Evolutionary conservation across 768 basidiomycete genomes (phyloP).

Genomic region (Boletus rufocinnamomeus): DNA sequence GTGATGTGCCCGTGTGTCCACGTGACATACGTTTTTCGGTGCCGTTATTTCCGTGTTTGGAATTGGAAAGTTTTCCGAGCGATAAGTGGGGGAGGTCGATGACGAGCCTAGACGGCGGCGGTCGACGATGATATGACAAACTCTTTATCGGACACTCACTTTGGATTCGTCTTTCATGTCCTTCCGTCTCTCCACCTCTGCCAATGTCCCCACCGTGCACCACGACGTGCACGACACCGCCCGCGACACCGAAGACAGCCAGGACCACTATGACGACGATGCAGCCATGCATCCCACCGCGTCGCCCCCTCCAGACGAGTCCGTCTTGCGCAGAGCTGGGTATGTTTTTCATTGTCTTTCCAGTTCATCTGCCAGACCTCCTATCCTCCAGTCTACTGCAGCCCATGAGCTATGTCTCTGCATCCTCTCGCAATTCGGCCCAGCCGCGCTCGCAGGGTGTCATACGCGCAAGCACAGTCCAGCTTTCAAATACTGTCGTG

Average conservation of each 20-base stretch:
- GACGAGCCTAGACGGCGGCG: no score
- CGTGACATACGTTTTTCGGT: constrained; percentile 17
- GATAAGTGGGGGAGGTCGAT: background rate
- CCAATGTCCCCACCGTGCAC: constrained; percentile 3
- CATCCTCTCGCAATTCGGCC: constrained; percentile 21
- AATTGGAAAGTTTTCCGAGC: background rate
- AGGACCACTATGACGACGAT: constrained; percentile 13
- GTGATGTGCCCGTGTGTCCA: background rate
- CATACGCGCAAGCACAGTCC: constrained; percentile 67
- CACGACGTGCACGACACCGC: background rate
- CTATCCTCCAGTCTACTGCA: constrained; percentile 53
- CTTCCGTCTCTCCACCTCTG: background rate
- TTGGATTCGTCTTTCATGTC: constrained; percentile 18
- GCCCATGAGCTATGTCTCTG: constrained; percentile 46
- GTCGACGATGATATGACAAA: constrained; percentile 5
- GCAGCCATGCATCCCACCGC: constrained; percentile 16
- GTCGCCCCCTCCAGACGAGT: constrained; percentile 38
- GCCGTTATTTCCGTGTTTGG: constrained; percentile 13
- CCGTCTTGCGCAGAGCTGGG: constrained; percentile 56
- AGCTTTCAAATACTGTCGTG: constrained; percentile 54
- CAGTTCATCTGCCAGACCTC: background rate
- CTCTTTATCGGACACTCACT: background rate
- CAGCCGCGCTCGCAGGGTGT: constrained; percentile 57
- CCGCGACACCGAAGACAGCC: background rate
- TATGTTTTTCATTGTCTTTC: constrained; percentile 34